Evolutionary conservation across 495 filamentous ascomycete genomes (phyloP).

Genomic region (Aspergillus cristatus): DNA sequence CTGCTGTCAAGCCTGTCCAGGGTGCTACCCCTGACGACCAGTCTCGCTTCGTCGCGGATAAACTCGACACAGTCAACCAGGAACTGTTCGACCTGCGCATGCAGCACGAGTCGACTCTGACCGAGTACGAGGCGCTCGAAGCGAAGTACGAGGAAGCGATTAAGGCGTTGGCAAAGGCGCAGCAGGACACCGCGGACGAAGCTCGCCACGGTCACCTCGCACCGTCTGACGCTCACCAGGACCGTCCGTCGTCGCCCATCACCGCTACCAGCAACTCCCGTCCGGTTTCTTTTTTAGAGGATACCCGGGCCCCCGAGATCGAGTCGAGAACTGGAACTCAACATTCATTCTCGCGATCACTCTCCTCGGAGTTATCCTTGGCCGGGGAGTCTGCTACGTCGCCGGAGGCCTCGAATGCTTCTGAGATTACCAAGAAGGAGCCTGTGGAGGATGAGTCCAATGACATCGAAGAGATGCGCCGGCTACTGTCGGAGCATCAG

Average conservation of each 20-base stretch:
- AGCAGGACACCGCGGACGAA: conserved; percentile 78
- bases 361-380: conserved; percentile 93
- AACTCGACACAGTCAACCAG: conserved; percentile 83
- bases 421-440: conserved; percentile 15
- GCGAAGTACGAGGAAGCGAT: conserved; percentile 88
- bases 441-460: conserved; percentile 29
- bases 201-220: conserved; percentile 49
- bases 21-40: conserved; percentile 42
- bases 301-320: conserved; percentile 54
- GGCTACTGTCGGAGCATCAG: conserved; percentile 66
- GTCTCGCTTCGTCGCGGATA: conserved; percentile 78
- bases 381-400: conserved; percentile 73
- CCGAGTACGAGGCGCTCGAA: conserved; percentile 72
- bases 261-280: conserved; percentile 52
- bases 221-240: conserved; percentile 21
- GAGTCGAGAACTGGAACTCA: conserved; percentile 68
- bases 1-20: too few relatives aligned
- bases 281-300: conserved; percentile 89
- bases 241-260: conserved; percentile 46
- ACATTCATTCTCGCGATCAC: conserved; percentile 83
- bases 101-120: conserved; percentile 77
- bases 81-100: conserved; percentile 86
- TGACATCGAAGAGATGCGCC: conserved; percentile 64
- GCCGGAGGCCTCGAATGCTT: conserved; percentile 49
- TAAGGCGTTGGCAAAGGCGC: conserved; percentile 64